Evolutionary conservation across 768 basidiomycete genomes (phyloP).

Genomic region (Xerocomellus intermedius): DNA sequence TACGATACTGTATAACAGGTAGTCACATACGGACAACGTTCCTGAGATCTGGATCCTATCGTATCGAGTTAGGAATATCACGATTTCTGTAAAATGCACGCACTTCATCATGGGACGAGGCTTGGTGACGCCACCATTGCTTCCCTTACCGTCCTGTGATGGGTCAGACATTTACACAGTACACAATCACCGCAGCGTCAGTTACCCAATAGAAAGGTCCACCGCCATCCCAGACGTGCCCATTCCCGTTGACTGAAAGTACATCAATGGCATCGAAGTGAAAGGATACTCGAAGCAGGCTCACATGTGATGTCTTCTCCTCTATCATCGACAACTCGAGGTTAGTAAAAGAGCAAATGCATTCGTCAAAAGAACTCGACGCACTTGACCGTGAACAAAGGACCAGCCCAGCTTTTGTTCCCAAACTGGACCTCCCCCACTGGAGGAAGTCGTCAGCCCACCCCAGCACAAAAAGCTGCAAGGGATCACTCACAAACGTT

Average conservation of each 20-base stretch:
- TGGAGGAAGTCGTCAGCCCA: slow-evolving; percentile 19
- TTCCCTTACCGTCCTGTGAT: slow-evolving; percentile 29
- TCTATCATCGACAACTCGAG: slow-evolving; percentile 26
- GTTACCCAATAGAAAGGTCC: slow-evolving; percentile 45
- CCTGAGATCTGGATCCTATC: slow-evolving; percentile 42
- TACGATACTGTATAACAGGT: not conserved
- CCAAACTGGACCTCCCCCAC: slow-evolving; percentile 61
- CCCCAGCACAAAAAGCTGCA: not conserved
- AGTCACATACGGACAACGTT: slow-evolving; percentile 31
- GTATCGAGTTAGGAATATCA: not conserved
- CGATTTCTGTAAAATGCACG: not conserved
- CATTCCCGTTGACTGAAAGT: slow-evolving; percentile 39
- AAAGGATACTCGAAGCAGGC: slow-evolving; percentile 8
- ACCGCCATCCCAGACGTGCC: slow-evolving; percentile 40
- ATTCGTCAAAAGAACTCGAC: slow-evolving; percentile 1
- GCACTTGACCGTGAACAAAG: slow-evolving; percentile 52
- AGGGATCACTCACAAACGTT: slow-evolving; percentile 48
- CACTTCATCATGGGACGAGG: slow-evolving; percentile 43
- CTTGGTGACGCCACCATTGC: slow-evolving; percentile 12
- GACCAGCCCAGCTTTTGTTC: slow-evolving; percentile 50
- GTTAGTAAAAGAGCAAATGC: not conserved
- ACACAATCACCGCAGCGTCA: not conserved
- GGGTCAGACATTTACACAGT: not conserved
- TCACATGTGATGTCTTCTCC: slow-evolving; percentile 50
- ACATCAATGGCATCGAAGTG: not conserved